phyloP scores from a whole-genome alignment of 108 stramenopile species.

The Cyclotella atomus region DNA sequence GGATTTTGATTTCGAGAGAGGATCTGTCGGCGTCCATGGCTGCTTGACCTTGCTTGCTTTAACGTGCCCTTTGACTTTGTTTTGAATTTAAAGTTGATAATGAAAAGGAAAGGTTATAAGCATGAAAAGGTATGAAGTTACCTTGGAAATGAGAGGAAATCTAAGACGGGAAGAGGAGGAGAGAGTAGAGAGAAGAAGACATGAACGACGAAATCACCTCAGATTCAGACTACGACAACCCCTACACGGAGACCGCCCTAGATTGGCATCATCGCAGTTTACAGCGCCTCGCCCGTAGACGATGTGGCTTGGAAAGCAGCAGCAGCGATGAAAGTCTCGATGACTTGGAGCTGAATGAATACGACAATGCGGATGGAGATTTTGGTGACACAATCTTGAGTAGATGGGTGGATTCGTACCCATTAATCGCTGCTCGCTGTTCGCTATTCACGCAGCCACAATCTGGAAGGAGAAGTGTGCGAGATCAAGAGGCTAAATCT shows the following conservation, averaged over 20 bases:
- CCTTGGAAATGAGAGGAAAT: no score
- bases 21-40: constrained; percentile 58
- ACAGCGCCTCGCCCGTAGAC: constrained; percentile 23
- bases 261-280: constrained; percentile 28
- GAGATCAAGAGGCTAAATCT: constrained; percentile 30
- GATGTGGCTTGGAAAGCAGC: constrained; percentile 33
- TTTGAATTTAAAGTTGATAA: no score
- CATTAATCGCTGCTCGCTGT: constrained; percentile 34
- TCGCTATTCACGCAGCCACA: constrained; percentile 14
- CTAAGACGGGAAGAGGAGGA: no score
- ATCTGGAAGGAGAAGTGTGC: constrained; percentile 1
- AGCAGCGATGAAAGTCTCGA: constrained; percentile 3
- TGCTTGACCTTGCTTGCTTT: constrained; percentile 4
- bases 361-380: background rate
- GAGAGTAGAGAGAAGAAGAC: no score
- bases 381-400: background rate
- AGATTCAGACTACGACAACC: constrained; percentile 40
- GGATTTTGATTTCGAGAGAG: constrained; percentile 67
- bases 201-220: constrained; percentile 15
- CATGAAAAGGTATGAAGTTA: no score
- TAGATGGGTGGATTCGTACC: constrained; percentile 35
- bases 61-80: background rate
- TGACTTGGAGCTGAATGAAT: constrained; percentile 8
- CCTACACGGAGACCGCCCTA: constrained; percentile 43
- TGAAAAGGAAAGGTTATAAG: no score